phyloP scores from a whole-genome alignment of 192 early-diverging fungal species.

The Backusella morwellensis region DNA sequence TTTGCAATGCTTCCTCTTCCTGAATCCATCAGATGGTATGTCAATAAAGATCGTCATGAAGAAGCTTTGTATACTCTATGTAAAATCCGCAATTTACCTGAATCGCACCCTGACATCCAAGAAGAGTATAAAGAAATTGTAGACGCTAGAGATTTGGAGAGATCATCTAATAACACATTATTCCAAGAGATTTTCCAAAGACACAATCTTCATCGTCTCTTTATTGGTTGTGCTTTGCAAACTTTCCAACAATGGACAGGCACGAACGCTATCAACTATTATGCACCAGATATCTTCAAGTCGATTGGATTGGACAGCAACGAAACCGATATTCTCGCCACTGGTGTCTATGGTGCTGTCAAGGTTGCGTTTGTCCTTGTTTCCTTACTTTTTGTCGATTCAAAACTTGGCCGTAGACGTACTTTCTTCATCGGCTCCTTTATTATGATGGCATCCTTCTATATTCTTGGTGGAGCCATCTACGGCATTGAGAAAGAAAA shows the following conservation, averaged over 20 bases:
- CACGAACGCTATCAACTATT: constrained; percentile 54
- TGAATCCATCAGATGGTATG: constrained; percentile 58
- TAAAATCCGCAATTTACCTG: constrained; percentile 38
- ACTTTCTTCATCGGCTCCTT: constrained; percentile 32
- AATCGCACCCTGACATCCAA: constrained; percentile 34
- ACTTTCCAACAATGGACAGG: constrained; percentile 53
- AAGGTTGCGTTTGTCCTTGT: constrained; percentile 50
- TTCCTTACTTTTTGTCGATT: constrained; percentile 37
- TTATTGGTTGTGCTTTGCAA: constrained; percentile 65
- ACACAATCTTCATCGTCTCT: constrained; percentile 52
- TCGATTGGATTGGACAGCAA: constrained; percentile 44
- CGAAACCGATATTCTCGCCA: constrained; percentile 49
- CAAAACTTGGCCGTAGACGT: constrained; percentile 31
- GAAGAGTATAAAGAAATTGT: constrained; percentile 55
- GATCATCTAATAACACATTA: constrained; percentile 43
- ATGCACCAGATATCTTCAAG: constrained; percentile 52
- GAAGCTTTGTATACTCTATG: constrained; percentile 44
- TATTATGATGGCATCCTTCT: constrained; percentile 30
- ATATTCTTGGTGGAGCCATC: constrained; percentile 25
- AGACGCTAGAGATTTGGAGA: constrained; percentile 49
- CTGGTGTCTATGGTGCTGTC: constrained; percentile 47
- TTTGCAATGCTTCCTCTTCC: constrained; percentile 5
- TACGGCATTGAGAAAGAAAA: constrained; percentile 17
- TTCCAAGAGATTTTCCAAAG: constrained; percentile 58
- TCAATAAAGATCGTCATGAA: constrained; percentile 36